phyloP scores from a whole-genome alignment of 2,329 filamentous ascomycete species.

The Elsinoe fawcettii region DNA sequence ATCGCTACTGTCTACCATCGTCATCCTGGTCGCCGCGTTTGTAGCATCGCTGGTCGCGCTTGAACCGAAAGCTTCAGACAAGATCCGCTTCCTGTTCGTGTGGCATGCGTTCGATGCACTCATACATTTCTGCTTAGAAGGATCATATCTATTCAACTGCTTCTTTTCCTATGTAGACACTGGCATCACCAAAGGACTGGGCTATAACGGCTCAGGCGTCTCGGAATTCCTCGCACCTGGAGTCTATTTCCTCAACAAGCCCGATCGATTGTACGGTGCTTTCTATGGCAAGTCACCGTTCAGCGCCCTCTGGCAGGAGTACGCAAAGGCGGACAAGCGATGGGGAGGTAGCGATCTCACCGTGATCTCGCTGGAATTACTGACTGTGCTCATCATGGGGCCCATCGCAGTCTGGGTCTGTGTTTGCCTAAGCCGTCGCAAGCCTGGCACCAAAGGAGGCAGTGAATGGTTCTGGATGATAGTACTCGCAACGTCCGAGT shows the following conservation, averaged over 20 bases:
- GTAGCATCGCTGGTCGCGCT: conserved; percentile 43
- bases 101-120: conserved; percentile 93
- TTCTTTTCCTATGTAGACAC: conserved; percentile 61
- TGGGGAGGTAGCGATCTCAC: conserved; percentile 54
- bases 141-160: conserved; percentile 85
- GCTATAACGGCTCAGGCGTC: conserved; percentile 20
- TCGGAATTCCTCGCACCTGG: conserved; percentile 39
- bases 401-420: conserved; percentile 53
- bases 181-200: conserved; percentile 26
- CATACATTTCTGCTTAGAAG: conserved; percentile 86
- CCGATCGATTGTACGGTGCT: conserved; percentile 51
- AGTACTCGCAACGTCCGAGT: conserved; percentile 53
- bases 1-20: conserved; percentile 48
- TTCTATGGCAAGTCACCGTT: conserved; percentile 49
- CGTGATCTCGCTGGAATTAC: conserved; percentile 51
- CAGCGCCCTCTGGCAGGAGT: conserved; percentile 56
- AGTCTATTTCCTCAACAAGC: conserved; percentile 47
- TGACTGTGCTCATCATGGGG: conserved; percentile 54
- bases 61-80: conserved; percentile 46
- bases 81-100: conserved; percentile 72
- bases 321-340: conserved; percentile 55
- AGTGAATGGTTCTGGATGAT: conserved; percentile 50
- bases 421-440: conserved; percentile 33
- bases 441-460: conserved; percentile 25
- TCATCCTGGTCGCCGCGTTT: conserved; percentile 48